These are phyloP conservation scores for Lichtheimia ramosa DNA, from an alignment of 371 early-diverging fungal species.

Conservation along the genomic window DNA sequence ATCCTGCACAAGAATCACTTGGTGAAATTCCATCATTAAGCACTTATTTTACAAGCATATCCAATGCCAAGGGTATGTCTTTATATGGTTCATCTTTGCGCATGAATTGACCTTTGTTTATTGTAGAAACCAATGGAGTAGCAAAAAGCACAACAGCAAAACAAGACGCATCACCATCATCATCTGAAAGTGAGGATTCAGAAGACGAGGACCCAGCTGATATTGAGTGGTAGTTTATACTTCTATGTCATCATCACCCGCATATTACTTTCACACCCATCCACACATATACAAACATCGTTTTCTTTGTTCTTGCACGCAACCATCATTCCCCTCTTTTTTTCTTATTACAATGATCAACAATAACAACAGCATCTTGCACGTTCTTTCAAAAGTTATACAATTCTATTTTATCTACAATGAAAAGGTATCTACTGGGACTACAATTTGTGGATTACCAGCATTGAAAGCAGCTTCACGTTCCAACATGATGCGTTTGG, in stretches of 20 bases:
- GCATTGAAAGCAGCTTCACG: constrained; percentile 5
- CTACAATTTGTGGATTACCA: constrained; percentile 7
- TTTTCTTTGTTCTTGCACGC: too few species aligned
- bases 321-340: too few species aligned
- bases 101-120: background rate
- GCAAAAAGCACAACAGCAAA: constrained; percentile 7
- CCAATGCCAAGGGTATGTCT: constrained; percentile 9
- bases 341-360: too few species aligned
- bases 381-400: background rate
- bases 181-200: constrained; percentile 25
- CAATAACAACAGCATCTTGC: too few species aligned
- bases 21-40: constrained; percentile 17
- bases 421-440: constrained; percentile 15
- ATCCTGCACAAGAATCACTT: constrained; percentile 6
- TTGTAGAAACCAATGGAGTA: background rate
- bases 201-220: constrained; percentile 43
- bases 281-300: too few species aligned
- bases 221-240: constrained; percentile 37
- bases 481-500: constrained; percentile 30
- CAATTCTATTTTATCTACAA: background rate
- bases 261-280: background rate
- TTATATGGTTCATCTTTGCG: background rate
- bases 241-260: background rate
- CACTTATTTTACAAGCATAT: constrained; percentile 18
- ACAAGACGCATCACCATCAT: constrained; percentile 20